Evolutionary conservation across 2,329 filamentous ascomycete genomes (phyloP).

Genomic region (Stagonosporopsis vannaccii): DNA sequence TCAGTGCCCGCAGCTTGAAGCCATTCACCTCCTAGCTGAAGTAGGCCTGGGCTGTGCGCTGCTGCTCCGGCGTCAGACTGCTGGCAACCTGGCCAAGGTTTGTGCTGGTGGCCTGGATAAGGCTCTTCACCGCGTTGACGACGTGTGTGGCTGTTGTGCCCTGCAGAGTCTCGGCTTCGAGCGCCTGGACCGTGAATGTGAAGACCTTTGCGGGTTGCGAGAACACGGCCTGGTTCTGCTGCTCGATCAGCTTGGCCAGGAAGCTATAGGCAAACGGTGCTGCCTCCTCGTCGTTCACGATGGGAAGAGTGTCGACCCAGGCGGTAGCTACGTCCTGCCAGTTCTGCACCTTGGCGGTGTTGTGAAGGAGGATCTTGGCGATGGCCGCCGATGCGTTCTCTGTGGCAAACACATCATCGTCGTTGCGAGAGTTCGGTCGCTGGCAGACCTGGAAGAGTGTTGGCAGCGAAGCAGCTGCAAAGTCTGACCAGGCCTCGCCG

Average conservation of each 20-base stretch:
- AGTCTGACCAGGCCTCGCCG: conserved; percentile 85
- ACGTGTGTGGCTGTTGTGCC: conserved; percentile 82
- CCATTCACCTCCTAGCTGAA: conserved; percentile 65
- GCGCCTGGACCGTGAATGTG: conserved; percentile 81
- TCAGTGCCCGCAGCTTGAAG: conserved; percentile 6
- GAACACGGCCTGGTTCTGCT: conserved; percentile 87
- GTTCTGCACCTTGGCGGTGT: conserved; percentile 77
- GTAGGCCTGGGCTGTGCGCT: conserved; percentile 77
- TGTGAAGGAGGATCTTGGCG: conserved; percentile 95
- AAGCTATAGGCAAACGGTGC: conserved; percentile 96
- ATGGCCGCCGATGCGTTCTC: conserved; percentile 97
- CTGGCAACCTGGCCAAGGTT: conserved; percentile 79
- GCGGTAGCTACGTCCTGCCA: conserved; percentile 77
- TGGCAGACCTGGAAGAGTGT: conserved; percentile 85
- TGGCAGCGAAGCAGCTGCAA: conserved; percentile 79
- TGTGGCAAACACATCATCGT: conserved; percentile 95
- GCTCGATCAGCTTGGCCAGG: conserved; percentile 87
- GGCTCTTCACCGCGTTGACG: conserved; percentile 76
- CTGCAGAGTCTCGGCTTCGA: conserved; percentile 89
- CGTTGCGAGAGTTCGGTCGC: conserved; percentile 80
- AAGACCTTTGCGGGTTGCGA: conserved; percentile 83
- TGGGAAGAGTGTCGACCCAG: conserved; percentile 90
- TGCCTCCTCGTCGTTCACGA: conserved; percentile 95
- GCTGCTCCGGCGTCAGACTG: conserved; percentile 79
- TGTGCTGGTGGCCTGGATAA: conserved; percentile 76